A percentile compares a stretch with the other conserved stretches of the same genome.
phyloP scores from a whole-genome alignment of 2,329 filamentous ascomycete species.

The Biscogniauxia marginata region DNA sequence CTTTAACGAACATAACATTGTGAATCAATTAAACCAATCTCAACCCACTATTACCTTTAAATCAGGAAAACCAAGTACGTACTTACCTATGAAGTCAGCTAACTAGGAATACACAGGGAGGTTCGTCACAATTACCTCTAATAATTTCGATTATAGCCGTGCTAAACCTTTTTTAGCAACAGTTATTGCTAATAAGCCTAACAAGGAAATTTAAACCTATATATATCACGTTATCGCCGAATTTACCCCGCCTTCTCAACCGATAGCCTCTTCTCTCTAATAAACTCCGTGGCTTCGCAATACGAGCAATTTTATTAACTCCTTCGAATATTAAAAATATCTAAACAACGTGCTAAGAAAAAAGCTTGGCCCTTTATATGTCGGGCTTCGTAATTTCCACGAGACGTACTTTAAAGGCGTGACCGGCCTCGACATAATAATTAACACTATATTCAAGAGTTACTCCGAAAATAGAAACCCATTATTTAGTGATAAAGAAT shows the following conservation, averaged over 20 bases:
- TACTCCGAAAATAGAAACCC: slow-evolving; percentile 28
- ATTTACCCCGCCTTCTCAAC: slow-evolving; percentile 32
- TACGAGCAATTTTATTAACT: slow-evolving; percentile 38
- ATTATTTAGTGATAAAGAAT: slow-evolving; percentile 28
- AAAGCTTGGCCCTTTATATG: slow-evolving; percentile 36
- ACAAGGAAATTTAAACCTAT: slow-evolving; percentile 37
- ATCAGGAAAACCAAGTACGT: too few relatives aligned
- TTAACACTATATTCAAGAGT: slow-evolving; percentile 36
- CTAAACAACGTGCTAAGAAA: slow-evolving; percentile 35
- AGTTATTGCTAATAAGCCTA: slow-evolving; percentile 26
- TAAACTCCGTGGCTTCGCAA: slow-evolving; percentile 31
- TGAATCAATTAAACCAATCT: too few relatives aligned
- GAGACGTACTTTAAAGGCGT: slow-evolving; percentile 35
- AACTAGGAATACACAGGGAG: too few relatives aligned
- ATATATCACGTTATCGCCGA: slow-evolving; percentile 37
- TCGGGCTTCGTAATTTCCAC: slow-evolving; percentile 34
- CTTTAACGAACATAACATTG: too few relatives aligned
- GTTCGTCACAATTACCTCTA: slow-evolving; percentile 16
- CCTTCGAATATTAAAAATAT: slow-evolving; percentile 34
- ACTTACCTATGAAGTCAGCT: too few relatives aligned
- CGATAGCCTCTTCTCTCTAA: slow-evolving; percentile 22
- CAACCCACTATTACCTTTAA: too few relatives aligned
- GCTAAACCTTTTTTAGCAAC: slow-evolving; percentile 34
- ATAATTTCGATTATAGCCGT: slow-evolving; percentile 19
- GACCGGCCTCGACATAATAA: slow-evolving; percentile 29